Evolutionary conservation across 495 filamentous ascomycete species (phyloP).

Genomic region (Aspergillus affinis): DNA sequence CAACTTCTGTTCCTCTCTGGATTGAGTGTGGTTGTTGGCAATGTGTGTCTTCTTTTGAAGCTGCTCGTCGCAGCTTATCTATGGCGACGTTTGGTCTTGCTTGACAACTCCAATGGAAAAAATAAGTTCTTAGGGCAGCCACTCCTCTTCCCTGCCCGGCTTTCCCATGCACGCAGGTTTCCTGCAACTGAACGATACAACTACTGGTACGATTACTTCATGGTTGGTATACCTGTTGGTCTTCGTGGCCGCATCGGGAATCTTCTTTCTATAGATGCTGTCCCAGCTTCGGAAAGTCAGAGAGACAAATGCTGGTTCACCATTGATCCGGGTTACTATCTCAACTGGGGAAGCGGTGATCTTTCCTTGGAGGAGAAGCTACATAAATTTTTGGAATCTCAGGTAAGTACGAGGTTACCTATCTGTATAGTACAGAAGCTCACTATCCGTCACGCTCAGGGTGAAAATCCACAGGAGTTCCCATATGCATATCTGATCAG

Average conservation of each 20-base stretch:
- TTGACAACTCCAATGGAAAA: too few relatives aligned
- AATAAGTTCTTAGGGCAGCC: too few relatives aligned
- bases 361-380: not conserved
- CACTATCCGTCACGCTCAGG: not conserved
- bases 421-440: not conserved
- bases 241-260: slow-evolving; percentile 17
- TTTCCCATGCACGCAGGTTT: too few relatives aligned
- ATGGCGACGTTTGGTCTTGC: too few relatives aligned
- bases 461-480: not conserved
- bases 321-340: not conserved
- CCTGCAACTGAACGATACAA: slow-evolving; percentile 2
- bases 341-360: not conserved
- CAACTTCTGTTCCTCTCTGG: too few relatives aligned
- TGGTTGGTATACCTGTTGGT: slow-evolving; percentile 24
- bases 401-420: not conserved
- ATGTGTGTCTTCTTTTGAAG: too few relatives aligned
- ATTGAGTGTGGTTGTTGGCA: too few relatives aligned
- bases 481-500: not conserved
- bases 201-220: slow-evolving; percentile 19
- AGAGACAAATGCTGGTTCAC: not conserved
- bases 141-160: too few relatives aligned
- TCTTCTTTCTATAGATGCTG: slow-evolving; percentile 9
- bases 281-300: not conserved
- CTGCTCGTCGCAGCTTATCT: too few relatives aligned
- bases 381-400: not conserved